Percentiles rank a stretch among this genome's conserved stretches.
These are phyloP conservation scores for Daldinia bambusicola DNA, from an alignment of 495 filamentous ascomycete species.

Conservation along the genomic window DNA sequence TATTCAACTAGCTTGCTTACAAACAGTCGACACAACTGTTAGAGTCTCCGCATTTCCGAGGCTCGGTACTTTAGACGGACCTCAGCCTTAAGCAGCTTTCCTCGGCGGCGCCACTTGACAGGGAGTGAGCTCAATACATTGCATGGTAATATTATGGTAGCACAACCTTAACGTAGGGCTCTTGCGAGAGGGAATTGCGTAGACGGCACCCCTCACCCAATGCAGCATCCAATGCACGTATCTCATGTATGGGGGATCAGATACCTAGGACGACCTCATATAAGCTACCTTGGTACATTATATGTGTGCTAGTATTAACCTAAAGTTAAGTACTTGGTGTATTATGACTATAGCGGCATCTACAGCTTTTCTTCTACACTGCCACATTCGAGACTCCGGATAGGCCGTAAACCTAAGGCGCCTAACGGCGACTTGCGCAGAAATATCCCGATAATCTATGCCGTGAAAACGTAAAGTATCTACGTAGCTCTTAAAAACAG, in stretches of 20 bases:
- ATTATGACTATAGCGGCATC: constrained; percentile 4
- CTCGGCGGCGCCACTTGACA: constrained; percentile 23
- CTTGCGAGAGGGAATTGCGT: constrained; percentile 23
- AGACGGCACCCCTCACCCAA: constrained; percentile 12
- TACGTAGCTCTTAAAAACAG: neutral
- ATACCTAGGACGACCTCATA: neutral
- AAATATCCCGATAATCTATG: constrained; percentile 26
- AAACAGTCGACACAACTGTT: too few species aligned
- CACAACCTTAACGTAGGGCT: constrained; percentile 4
- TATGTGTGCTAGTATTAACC: neutral
- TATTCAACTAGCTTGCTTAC: too few species aligned
- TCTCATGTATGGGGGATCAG: neutral
- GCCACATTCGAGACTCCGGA: neutral
- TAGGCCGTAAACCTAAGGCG: neutral
- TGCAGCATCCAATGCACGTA: neutral
- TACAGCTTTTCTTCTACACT: neutral
- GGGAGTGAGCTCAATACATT: neutral
- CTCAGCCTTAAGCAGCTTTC: constrained; percentile 47
- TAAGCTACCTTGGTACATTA: constrained; percentile 3
- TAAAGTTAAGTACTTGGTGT: neutral
- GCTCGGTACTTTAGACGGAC: constrained; percentile 34
- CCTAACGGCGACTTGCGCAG: constrained; percentile 15
- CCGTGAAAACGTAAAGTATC: neutral
- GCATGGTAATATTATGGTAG: constrained; percentile 8
- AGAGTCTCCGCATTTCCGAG: constrained; percentile 9